Percentiles rank a stretch among this genome's conserved stretches.
phyloP scores from a whole-genome alignment of 176 grass and related monocot species.

The Rhynchospora breviuscula region DNA sequence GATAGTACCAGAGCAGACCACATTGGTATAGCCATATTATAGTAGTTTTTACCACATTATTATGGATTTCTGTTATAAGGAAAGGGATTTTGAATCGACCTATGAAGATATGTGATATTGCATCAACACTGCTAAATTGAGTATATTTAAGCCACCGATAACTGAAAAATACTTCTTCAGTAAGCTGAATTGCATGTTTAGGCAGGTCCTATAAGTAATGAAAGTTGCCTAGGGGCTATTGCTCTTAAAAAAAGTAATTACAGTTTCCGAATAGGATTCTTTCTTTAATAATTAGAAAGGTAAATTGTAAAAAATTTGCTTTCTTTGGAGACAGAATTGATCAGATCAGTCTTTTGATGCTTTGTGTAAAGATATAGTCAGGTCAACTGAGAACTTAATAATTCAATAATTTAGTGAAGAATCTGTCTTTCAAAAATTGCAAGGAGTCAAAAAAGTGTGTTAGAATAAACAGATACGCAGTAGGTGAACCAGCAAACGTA shows the following conservation, averaged over 20 bases:
- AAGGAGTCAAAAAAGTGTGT: background rate
- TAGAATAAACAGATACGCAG: background rate
- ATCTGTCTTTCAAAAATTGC: background rate
- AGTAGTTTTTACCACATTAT: background rate
- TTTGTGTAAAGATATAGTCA: too few relatives aligned
- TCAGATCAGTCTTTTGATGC: background rate
- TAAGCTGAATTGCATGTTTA: background rate
- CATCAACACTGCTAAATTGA: background rate
- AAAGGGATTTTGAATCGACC: background rate
- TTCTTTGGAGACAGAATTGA: background rate
- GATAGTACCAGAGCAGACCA: background rate
- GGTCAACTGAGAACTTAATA: background rate
- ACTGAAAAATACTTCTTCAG: background rate
- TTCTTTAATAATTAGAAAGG: background rate
- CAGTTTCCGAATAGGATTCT: background rate
- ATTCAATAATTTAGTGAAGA: background rate
- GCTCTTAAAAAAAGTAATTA: too few relatives aligned
- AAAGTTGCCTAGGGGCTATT: background rate
- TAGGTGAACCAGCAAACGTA: background rate
- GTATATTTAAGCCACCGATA: background rate
- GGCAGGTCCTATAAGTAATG: background rate
- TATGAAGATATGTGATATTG: background rate
- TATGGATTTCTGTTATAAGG: background rate
- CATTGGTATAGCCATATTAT: background rate
- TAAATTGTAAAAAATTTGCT: background rate